Evolutionary conservation across 805 yeast genomes (phyloP), one percentile per base, ranked within the genome.

Genomic region (Wickerhamiella bombiphila): DNA sequence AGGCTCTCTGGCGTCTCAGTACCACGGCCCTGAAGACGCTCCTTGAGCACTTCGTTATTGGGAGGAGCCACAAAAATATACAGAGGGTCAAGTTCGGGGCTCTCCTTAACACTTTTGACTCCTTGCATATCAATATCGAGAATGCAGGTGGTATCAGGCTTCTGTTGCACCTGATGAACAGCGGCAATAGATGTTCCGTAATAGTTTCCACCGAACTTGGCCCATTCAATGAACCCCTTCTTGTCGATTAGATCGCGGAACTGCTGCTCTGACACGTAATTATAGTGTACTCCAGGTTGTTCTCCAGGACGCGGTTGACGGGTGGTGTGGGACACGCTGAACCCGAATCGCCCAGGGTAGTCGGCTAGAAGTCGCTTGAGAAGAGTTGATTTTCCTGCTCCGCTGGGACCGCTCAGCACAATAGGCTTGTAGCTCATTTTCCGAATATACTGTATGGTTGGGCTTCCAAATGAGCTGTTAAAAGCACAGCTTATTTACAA

Each of bases 51-150:
- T 38, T 82, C 94, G 47, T 85, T 63, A 15, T 91, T 77, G 22
- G 99, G 98, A 24, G 99, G 99, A 29, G 94, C 78, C 44, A 91
- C 59, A 55, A 91, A 91, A 49, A 91, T 63, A 59, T 58, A 91
- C 58, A 86, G 70, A 21, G 98, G 95, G 50, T 81, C 74, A 51
- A 91, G 68, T 48, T 72, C 72, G n/a, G n/a, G n/a, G 14, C 94
- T 73, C 39, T 72, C 63, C 64, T 91, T 91, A 47, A 91, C 95
- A 19, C 83, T 69, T 63, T 80, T 78, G 52, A 91, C 98, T 48
- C 99, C 99, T 65, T 91, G 97, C 96, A 88, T 86, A 70, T 91
- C 99, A 48, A 91, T 91, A 61, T 91, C 99, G 56, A 91, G 68
- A 45, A 91, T 76, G 65, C 97, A 91, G 37, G 76, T 77, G 59